Conservation (phyloP, 1,139 yeast species). For the Eremothecium gossypii region DNA sequence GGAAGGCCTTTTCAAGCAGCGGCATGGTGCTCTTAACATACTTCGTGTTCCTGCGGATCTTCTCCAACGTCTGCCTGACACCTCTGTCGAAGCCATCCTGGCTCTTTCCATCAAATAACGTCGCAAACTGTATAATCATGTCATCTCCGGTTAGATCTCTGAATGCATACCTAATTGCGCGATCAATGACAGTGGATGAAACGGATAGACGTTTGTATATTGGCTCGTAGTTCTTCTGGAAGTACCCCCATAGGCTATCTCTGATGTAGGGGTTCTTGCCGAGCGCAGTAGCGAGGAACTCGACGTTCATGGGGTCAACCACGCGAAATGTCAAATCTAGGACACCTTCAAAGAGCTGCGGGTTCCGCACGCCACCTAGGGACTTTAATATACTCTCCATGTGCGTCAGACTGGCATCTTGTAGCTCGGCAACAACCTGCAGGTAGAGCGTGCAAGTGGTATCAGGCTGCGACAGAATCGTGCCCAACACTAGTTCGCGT, state of each 20-base stretch:
- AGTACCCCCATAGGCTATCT: slow-evolving; percentile 44
- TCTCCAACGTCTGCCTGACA: slow-evolving; percentile 46
- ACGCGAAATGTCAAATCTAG: slow-evolving; percentile 18
- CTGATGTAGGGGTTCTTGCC: slow-evolving; percentile 45
- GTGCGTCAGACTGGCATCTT: slow-evolving; percentile 56
- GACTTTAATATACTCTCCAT: slow-evolving; percentile 57
- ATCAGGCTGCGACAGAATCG: slow-evolving; percentile 37
- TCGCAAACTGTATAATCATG: slow-evolving; percentile 37
- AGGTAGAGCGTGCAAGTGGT: slow-evolving; percentile 40
- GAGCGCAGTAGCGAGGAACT: slow-evolving; percentile 46
- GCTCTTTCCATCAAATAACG: slow-evolving; percentile 48
- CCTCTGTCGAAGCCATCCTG: slow-evolving; percentile 55
- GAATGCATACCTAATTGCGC: slow-evolving; percentile 49
- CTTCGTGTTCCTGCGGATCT: slow-evolving; percentile 38
- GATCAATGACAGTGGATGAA: slow-evolving; percentile 54
- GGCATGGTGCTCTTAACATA: slow-evolving; percentile 6
- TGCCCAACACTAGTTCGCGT: slow-evolving; percentile 43
- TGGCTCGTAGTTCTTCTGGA: slow-evolving; percentile 44
- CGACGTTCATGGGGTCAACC: slow-evolving; percentile 54
- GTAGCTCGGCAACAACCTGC: slow-evolving; percentile 41
- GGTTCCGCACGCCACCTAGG: slow-evolving; percentile 46
- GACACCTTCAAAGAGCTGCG: slow-evolving; percentile 25
- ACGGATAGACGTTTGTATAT: slow-evolving; percentile 42
- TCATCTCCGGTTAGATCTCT: slow-evolving; percentile 39
- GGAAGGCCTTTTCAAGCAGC: slow-evolving; percentile 4